phyloP scores from a whole-genome alignment of 2,329 filamentous ascomycete species.

The Hymenoscyphus salicellus region DNA sequence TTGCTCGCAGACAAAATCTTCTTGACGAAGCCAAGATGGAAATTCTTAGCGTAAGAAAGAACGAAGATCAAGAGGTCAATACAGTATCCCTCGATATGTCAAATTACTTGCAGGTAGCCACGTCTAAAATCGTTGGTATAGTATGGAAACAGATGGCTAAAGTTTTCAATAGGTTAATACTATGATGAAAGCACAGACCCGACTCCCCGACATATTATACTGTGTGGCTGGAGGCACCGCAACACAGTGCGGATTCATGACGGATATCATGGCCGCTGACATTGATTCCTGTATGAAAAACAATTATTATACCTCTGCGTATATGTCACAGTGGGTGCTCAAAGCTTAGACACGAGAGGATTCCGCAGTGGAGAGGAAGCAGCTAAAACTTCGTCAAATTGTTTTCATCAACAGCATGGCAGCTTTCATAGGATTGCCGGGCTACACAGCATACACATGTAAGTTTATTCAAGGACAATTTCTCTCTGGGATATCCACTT shows the following conservation, averaged over 20 bases:
- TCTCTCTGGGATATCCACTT: not conserved
- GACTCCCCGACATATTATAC: slow-evolving; percentile 2
- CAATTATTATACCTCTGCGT: slow-evolving; percentile 4
- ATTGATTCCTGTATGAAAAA: slow-evolving; percentile 6
- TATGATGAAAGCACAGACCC: not conserved
- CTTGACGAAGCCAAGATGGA: not conserved
- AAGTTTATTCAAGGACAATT: not conserved
- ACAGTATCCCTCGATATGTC: not conserved
- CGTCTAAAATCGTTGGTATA: not conserved
- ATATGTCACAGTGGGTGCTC: slow-evolving; percentile 2
- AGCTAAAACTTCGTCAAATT: not conserved
- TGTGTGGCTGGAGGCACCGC: slow-evolving; percentile 4
- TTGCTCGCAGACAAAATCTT: not conserved
- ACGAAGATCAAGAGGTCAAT: not conserved
- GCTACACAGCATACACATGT: slow-evolving; percentile 7
- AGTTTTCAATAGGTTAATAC: not conserved
- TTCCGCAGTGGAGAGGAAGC: not conserved
- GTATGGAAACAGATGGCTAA: not conserved
- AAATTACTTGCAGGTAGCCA: not conserved
- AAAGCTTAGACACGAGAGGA: slow-evolving; percentile 4
- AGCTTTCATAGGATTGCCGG: slow-evolving; percentile 1
- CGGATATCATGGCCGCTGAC: not conserved
- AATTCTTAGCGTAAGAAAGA: not conserved
- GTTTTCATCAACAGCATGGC: slow-evolving; percentile 6
- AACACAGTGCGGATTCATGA: not conserved